Conservation (phyloP, 176 grass and related monocot genomes). For the Cymbopogon citratus region DNA sequence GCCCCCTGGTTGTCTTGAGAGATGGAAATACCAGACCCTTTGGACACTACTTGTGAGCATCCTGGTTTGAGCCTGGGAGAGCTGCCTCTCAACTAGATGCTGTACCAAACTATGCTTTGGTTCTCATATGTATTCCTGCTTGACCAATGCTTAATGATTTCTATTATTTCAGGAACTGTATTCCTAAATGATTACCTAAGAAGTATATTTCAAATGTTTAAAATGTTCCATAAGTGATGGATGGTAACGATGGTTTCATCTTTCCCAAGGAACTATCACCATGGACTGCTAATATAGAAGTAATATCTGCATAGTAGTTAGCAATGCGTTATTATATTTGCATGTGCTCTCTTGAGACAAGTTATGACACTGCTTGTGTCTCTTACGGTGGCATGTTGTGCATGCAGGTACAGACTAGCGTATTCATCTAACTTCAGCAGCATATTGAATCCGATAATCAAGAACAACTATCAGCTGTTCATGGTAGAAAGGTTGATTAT, state of each 20-base stretch:
- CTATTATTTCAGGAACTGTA: constrained; percentile 4
- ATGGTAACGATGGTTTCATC: background rate
- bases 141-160: background rate
- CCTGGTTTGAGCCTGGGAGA: background rate
- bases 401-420: constrained; percentile 63
- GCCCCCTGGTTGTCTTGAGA: background rate
- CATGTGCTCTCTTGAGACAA: constrained; percentile 2
- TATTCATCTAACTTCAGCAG: constrained; percentile 81
- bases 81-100: background rate
- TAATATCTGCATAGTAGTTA: background rate
- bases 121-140: background rate
- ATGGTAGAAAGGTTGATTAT: constrained; percentile 94
- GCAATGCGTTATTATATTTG: background rate
- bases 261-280: background rate
- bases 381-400: constrained; percentile 20
- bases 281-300: background rate
- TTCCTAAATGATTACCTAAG: background rate
- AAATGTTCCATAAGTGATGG: background rate
- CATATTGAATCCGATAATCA: constrained; percentile 62
- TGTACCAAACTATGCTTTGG: background rate
- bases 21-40: background rate
- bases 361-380: background rate
- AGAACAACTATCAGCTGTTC: constrained; percentile 91
- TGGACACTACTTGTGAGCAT: background rate
- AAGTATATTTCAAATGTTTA: background rate